Evolutionary conservation across 768 basidiomycete species (phyloP).

Genomic region (Pholiota microspora): DNA sequence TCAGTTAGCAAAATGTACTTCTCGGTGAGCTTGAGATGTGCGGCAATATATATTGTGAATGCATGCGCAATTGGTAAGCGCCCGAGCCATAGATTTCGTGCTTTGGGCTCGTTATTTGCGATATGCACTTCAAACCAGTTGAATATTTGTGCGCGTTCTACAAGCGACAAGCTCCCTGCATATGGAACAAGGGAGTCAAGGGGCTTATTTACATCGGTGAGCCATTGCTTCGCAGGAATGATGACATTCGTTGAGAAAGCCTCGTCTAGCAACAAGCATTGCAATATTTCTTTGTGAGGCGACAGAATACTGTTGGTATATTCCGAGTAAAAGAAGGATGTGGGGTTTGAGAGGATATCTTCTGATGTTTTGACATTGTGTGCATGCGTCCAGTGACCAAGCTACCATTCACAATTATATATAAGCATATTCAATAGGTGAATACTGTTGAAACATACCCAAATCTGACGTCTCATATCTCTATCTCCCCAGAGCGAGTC

Average conservation of each 20-base stretch:
- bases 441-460: background rate
- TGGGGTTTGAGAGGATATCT: too few relatives aligned
- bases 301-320: background rate
- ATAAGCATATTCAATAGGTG: too few relatives aligned
- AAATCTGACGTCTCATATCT: background rate
- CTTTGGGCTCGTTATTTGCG: background rate
- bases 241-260: background rate
- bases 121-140: background rate
- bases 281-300: background rate
- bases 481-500: conserved; percentile 1
- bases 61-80: too few relatives aligned
- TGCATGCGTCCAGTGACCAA: background rate
- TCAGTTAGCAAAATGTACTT: too few relatives aligned
- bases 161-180: too few relatives aligned
- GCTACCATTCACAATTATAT: background rate
- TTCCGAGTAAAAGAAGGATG: too few relatives aligned
- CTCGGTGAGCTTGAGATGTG: too few relatives aligned
- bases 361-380: background rate
- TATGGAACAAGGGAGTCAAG: too few relatives aligned
- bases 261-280: background rate
- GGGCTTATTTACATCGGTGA: too few relatives aligned
- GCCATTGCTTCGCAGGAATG: background rate
- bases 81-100: too few relatives aligned
- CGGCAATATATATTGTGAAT: too few relatives aligned
- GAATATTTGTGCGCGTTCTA: background rate